Percentiles rank a stretch among this genome's conserved stretches.
Conservation (phyloP, 169 alveolate species). For the Eimeria sp. region DNA sequence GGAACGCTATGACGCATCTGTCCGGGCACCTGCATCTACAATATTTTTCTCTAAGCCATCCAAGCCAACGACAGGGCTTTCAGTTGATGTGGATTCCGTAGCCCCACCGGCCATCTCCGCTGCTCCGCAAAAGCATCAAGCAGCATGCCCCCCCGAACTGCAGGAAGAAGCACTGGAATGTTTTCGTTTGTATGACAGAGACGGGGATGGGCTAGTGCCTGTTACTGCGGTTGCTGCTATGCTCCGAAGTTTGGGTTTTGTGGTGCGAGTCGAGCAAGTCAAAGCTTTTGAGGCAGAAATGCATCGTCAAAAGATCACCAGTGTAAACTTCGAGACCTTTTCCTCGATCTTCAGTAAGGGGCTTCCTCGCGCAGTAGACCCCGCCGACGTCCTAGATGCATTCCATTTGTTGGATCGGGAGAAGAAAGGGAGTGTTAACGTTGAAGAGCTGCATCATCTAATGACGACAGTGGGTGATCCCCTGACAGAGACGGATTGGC, state of each 20-base stretch:
- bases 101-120: neutral
- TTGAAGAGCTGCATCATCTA: conserved; percentile 50
- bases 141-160: neutral
- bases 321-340: conserved; percentile 6
- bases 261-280: conserved; percentile 36
- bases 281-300: conserved; percentile 33
- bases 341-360: conserved; percentile 1
- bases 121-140: neutral
- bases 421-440: conserved; percentile 52
- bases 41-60: conserved; percentile 40
- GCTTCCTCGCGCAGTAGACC: conserved; percentile 47
- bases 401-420: conserved; percentile 55
- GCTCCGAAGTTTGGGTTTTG: conserved; percentile 70
- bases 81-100: neutral
- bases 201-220: conserved; percentile 53
- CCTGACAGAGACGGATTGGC: conserved; percentile 45
- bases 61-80: neutral
- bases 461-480: conserved; percentile 39
- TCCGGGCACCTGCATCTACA: conserved; percentile 49
- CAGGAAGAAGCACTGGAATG: conserved; percentile 54
- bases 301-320: conserved; percentile 9
- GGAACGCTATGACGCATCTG: conserved; percentile 31
- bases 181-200: conserved; percentile 61
- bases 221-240: conserved; percentile 40
- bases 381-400: conserved; percentile 46